Conservation (phyloP, 2,329 filamentous ascomycete genomes). For the Clarireedia homoeocarpa region DNA sequence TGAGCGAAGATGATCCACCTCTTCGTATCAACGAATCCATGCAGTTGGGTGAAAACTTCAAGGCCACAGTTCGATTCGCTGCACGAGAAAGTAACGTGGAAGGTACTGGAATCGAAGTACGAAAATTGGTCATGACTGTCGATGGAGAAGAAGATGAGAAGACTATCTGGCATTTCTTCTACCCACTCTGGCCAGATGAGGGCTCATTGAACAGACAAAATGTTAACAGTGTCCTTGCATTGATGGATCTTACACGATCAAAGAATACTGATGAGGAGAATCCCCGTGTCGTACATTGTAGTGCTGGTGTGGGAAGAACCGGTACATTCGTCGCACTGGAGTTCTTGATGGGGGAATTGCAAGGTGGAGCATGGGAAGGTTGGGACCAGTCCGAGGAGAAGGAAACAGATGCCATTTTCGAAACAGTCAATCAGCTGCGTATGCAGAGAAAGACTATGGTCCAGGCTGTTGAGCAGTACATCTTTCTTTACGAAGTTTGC, state of each 20-base stretch:
- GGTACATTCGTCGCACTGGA: constrained; percentile 97
- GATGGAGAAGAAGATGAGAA: constrained; percentile 43
- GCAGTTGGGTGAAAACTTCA: constrained; percentile 58
- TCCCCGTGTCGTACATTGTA: constrained; percentile 79
- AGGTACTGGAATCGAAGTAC: constrained; percentile 60
- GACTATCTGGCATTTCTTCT: constrained; percentile 76
- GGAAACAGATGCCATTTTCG: constrained; percentile 61
- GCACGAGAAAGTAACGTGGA: constrained; percentile 43
- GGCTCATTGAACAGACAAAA: constrained; percentile 67
- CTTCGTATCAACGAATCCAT: constrained; percentile 53
- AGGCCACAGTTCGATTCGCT: constrained; percentile 57
- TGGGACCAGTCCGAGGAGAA: constrained; percentile 28
- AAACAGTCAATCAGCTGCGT: constrained; percentile 71
- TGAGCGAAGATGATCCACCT: constrained; percentile 42
- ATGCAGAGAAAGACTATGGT: constrained; percentile 95
- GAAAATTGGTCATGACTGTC: constrained; percentile 56
- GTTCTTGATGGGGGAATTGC: constrained; percentile 76
- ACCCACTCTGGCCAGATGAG: constrained; percentile 86
- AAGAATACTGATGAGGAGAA: constrained; percentile 49
- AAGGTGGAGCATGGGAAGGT: constrained; percentile 50
- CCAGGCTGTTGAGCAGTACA: constrained; percentile 75
- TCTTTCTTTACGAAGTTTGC: constrained; percentile 83
- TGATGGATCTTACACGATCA: constrained; percentile 59
- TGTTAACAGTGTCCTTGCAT: constrained; percentile 57
- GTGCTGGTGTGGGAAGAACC: constrained; percentile 86